Evolutionary conservation across 768 basidiomycete genomes (phyloP), one percentile per base, ranked within the genome.

Genomic region (Hygrocybe punicea): DNA sequence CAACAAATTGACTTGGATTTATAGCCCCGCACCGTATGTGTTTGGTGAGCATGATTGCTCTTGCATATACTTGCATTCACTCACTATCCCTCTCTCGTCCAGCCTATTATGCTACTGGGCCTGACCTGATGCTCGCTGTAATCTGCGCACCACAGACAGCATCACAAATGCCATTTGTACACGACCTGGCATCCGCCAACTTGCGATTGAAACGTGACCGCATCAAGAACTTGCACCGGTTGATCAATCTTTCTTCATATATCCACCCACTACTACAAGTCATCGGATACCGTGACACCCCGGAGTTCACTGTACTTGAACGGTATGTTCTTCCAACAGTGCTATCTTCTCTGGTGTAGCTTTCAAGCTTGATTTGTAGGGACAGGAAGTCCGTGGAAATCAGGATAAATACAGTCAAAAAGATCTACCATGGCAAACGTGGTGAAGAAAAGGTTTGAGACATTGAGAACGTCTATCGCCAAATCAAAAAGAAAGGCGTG

Each of bases 31-130:
- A 36, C 34, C 50, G 10, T 51, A 34, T 25, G 21, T 51, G n/a
- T 36, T 51, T 29, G 50, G 50, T 51, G 24, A 33, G 50, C 34
- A 29, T 48, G 14, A 21, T 48, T 25, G 6, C 21, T 19, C 19
- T 3, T 4, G 11, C 46, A 21, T 19, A 48, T 19, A n/a, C 6
- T 19, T 29, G 3, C 13, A 6, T 19, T 14, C 14, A 8, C 45
- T 11, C 6, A 48, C 24, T 6, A 19, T 48, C 46, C 4, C 46
- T 21, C 3, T 48, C 24, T 25, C 19, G 25, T 8, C 29, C n/a
- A 51, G 49, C n/a, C 11, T 51, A 51, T 51, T 51, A 51, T 35
- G 49, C 49, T 35, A n/a, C 33, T 36, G 49, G 49, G 3, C 24
- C 25, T 36, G 4, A 51, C 16, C 4, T 51, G 49, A 51, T 24